Base-by-base conservation (phyloP, 768 basidiomycete genomes). In the Boletellus sp. region DNA sequence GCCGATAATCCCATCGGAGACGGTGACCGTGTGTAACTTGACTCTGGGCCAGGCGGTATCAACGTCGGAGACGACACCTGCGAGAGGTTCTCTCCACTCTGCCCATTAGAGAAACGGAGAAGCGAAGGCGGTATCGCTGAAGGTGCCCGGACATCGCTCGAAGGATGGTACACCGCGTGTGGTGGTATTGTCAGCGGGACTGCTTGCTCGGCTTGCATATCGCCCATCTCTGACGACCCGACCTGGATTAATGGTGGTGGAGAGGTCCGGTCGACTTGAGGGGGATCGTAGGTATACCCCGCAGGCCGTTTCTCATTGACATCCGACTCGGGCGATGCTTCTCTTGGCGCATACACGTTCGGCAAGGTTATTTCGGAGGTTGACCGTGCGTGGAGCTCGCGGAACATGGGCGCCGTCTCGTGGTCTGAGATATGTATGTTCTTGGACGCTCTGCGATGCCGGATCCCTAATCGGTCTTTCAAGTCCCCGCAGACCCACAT, bases 401-500 rank as follows among this genome's bases (percentile, higher is more conserved):
- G 70, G 68, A 88, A 87, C 76, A 91, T 90, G 3, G 88, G 87
- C 1, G 81, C 76, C 13, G 77, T 74, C 70, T 91, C 88, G 3
- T 80, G 63, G 52, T 76, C 76, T 43, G 54, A 51, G 3, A 17
- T 31, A 37, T 49, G 62, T 34, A 63, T 65, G 40, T 71, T 72
- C 52, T 76, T 78, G 60, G 73, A 80, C 31, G 67, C 67, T 43
- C 80, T 82, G 34, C 83, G 78, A 58, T 84, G 87, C 32, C 72
- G 67, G 48, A 93, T 78, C 3, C 90, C 90, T 4, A 93, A 73
- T 35, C 76, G 80, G 54, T 91, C 89, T 64, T 93, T 93, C 48
- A 93, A 75, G 61, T 91, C 83, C 4, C 90, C 90, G 50, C 67
- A 61, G 4, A 92, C 88, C 90, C 89, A 92, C 80, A 84, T 87